Percentiles rank a stretch among this genome's conserved stretches.
Evolutionary conservation across 371 early-diverging fungal genomes (phyloP).

Genomic region (Apophysomyces elegans): DNA sequence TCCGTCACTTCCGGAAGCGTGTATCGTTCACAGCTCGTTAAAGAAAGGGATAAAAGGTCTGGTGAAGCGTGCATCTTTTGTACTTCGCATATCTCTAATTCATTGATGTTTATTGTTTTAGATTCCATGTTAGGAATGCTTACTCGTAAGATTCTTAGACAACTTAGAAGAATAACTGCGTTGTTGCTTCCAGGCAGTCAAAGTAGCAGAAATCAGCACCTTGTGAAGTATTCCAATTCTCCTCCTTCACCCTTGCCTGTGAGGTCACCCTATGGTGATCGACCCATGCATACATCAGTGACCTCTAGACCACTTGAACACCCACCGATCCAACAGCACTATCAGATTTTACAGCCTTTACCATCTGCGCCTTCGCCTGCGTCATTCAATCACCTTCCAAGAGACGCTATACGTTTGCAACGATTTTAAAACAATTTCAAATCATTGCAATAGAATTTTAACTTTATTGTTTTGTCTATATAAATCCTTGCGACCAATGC

Average conservation of each 20-base stretch:
- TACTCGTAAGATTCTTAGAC: too few species aligned
- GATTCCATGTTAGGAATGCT: too few species aligned
- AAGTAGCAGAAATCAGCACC: background rate
- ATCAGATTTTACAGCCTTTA: slow-evolving; percentile 16
- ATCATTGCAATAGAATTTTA: too few species aligned
- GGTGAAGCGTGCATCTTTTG: too few species aligned
- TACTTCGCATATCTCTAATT: too few species aligned
- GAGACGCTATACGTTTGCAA: slow-evolving; percentile 41
- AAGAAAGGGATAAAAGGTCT: too few species aligned
- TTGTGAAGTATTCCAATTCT: background rate
- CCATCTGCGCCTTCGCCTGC: slow-evolving; percentile 26
- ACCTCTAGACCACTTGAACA: slow-evolving; percentile 2
- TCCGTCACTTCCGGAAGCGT: background rate
- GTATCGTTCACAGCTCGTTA: too few species aligned
- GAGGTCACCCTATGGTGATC: slow-evolving; percentile 7
- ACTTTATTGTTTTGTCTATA: too few species aligned
- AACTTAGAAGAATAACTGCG: too few species aligned
- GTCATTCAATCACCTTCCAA: slow-evolving; percentile 38
- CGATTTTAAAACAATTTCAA: slow-evolving; percentile 24
- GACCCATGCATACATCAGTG: slow-evolving; percentile 6
- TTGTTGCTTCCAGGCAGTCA: too few species aligned
- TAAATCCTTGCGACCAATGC: too few species aligned
- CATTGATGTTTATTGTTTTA: too few species aligned
- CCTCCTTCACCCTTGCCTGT: background rate
- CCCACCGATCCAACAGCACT: slow-evolving; percentile 13